Evolutionary conservation across 2,329 filamentous ascomycete genomes (phyloP).

Genomic region (Tolypocladium cylindrosporum): DNA sequence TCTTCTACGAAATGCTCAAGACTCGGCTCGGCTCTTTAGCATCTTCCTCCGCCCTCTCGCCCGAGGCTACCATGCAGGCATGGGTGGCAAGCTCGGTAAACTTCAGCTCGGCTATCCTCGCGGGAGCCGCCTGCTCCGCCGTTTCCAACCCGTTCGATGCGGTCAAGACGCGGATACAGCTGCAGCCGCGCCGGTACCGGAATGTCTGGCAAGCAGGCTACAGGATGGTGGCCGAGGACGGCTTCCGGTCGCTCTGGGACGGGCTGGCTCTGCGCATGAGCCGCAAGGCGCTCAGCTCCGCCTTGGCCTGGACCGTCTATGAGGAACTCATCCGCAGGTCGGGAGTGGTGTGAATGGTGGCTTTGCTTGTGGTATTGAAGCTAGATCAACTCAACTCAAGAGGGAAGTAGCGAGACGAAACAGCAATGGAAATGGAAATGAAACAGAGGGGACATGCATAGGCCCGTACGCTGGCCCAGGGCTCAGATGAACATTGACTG

Average conservation of each 20-base stretch:
- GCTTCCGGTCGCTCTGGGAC: slow-evolving; percentile 70
- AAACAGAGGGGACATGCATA: not conserved
- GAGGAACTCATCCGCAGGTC: slow-evolving; percentile 74
- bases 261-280: slow-evolving; percentile 80
- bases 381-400: not conserved
- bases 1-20: slow-evolving; percentile 86
- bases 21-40: slow-evolving; percentile 35
- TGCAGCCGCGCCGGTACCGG: slow-evolving; percentile 72
- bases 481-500: not conserved
- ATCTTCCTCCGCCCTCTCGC: slow-evolving; percentile 1
- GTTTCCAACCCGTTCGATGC: slow-evolving; percentile 96
- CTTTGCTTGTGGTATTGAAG: not conserved
- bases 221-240: slow-evolving; percentile 76
- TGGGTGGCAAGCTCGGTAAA: slow-evolving; percentile 57
- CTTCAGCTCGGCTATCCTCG: slow-evolving; percentile 71
- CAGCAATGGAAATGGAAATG: not conserved
- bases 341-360: not conserved
- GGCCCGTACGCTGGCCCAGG: not conserved
- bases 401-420: not conserved
- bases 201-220: slow-evolving; percentile 72
- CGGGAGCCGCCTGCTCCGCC: slow-evolving; percentile 73
- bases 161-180: slow-evolving; percentile 87
- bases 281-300: slow-evolving; percentile 84
- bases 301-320: slow-evolving; percentile 95
- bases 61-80: slow-evolving; percentile 15